Evolutionary conservation across 805 yeast genomes (phyloP), one percentile per base, ranked within the genome.

Genomic region (Metschnikowia reukaufii): DNA sequence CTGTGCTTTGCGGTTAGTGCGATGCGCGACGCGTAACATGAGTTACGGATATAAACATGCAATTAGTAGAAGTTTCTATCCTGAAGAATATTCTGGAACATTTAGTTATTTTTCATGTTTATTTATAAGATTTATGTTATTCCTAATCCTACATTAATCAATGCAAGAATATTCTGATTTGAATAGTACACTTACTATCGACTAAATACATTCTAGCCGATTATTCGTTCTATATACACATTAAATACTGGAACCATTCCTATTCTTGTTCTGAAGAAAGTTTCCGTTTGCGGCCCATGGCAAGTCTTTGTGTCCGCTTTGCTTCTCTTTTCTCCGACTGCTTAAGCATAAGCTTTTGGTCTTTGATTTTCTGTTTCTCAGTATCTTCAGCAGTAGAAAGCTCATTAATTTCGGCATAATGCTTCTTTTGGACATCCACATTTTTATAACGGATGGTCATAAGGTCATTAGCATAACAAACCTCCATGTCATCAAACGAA

Each of bases 381-480:
- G 37, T 38, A 10, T 45, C 48, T 6, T 48, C 45, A 15, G 39
- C 17, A 3, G 13, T 12, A 4, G 66, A 62, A 4, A 68, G 52
- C 19, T 58, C 55, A 19, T 60, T 59, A 40, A 72, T 59, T 1
- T 61, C 51, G 7, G 57, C 60, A 27, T 58, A 58, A n/a, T 55
- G 48, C 9, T 46, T 42, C 48, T 56, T 63, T 46, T 67, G 73
- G 35, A 57, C 53, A n/a, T 51, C 59, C 15, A 70, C 44, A 27
- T 61, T 54, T 12, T 58, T 57, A 49, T 61, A 60, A 21, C 67
- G 54, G 5, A 70, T 55, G 29, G 59, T 64, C 70, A 72, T 68
- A 48, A 63, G 54, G 54, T 73, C 77, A 49, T 64, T 70, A 1
- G 75, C 76, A 54, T 64, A 72, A 38, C 73, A 63, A 12, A 70